Base-by-base conservation (phyloP, 768 basidiomycete species). In the Podaxis pistillaris region DNA sequence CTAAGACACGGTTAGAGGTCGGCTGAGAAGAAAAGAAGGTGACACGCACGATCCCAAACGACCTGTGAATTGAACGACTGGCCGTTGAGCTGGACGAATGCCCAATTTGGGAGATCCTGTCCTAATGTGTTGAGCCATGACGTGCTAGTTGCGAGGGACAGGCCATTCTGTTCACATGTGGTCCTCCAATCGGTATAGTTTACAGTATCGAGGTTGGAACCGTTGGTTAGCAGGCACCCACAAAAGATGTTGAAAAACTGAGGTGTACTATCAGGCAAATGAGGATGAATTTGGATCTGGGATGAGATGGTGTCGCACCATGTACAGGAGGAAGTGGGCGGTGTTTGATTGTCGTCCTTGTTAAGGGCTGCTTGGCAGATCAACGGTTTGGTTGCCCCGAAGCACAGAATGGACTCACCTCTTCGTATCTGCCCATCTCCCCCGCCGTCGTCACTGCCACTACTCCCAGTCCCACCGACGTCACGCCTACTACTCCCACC, bases 161-260 rank as follows among this genome's bases (percentile, higher is more conserved):
- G 17, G 1, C 36, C 36, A 13, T 15, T n/a, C 4, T 19, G 9
- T 17, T 12, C 47, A 15, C 61, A 62, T n/a, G 8, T 24, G 7
- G n/a, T 17, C 15, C 1, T 49, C 61, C 61, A 62, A 13, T 22
- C 22, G 2, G 19, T 50, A 28, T 56, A 56, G 9, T 40, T 49
- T 15, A 22, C n/a, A 33, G 33, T 33, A 26, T 56, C 30, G 24
- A 15, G 19, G 19, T 3, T 19, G 15, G 19, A 3, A 2, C 47
- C 46, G 2, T 22, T 38, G 3, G 55, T 33, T 7, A 62, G 54
- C 24, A 49, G 13, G 36, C 54, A 62, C 6, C 54, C 61, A n/a
- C 61, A 62, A 46, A 26, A 26, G 22, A 62, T 13, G 33, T 62
- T 62, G 54, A 54, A 56, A 24, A 30, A 62, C 9, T 47, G 36